Base-by-base conservation (phyloP, 2,329 filamentous ascomycete species). In the Corynespora cassiicola region DNA sequence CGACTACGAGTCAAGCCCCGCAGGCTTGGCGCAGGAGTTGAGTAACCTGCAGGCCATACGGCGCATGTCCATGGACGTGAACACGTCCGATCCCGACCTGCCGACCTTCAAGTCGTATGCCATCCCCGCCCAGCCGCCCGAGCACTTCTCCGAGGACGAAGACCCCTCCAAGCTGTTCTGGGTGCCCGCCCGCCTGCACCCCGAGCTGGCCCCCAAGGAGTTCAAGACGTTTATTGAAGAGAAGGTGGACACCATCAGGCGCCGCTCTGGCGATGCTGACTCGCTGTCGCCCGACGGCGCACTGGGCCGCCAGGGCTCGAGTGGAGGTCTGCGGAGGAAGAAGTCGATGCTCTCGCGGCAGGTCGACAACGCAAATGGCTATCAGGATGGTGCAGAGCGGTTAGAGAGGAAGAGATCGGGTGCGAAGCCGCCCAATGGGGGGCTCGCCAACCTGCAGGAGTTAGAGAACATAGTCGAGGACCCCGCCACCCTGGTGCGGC, bases 181-280 rank as follows among this genome's bases (percentile, higher is more conserved):
- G 94, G 94, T 99, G 5, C 94, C 94, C 5, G 94, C 94, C 16
- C 84, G 90, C 42, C 80, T 99, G 18, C 94, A 99, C 58, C 94
- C 94, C 1, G 94, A 99, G 69, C 76, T 99, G 31, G 94, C 94
- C 3, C 94, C 94, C 1, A 90, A 88, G 61, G 94, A 96, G 56
- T 99, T 97, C 76, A 96, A 95, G 69, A 92, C 87, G 1, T 99
- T 97, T 54, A 80, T 99, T 2, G 92, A 99, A 60, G 95, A 91
- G 47, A 85, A 91, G 61, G 89, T 96, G 9, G 88, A 96, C 54
- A 86, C 88, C 22, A 95, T 97, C 55, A 86, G 90, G 65, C 80
- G 91, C 52, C 82, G 88, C 56, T 95, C 91, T 1, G 86, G 86
- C 16, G 90, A 70, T 30, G 56, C 66, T 85, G 52, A 85, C 78